A percentile compares a stretch with the other conserved stretches of the same genome.
phyloP scores from a whole-genome alignment of 1,284 basidiomycete species.

The Volvariella volvacea region DNA sequence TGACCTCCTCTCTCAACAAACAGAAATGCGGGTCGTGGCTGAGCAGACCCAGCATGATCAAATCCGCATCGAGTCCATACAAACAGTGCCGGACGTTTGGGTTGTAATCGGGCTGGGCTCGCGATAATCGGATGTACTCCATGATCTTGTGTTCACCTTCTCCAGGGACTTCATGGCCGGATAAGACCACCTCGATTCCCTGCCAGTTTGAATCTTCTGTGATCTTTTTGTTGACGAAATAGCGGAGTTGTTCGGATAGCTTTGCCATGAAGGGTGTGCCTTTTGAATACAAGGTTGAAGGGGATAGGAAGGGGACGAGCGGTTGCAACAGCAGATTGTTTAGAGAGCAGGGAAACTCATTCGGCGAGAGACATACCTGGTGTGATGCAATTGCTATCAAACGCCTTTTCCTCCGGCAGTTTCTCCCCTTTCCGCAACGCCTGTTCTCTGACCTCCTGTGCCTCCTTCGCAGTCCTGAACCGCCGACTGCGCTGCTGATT shows the following conservation, averaged over 20 bases:
- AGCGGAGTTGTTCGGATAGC: conserved; percentile 86
- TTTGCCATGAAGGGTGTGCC: conserved; percentile 94
- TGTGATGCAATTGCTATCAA: conserved; percentile 99
- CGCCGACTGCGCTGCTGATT: conserved; percentile 96
- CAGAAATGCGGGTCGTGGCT: conserved; percentile 99
- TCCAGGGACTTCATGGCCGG: conserved; percentile 97
- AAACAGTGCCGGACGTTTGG: conserved; percentile 94
- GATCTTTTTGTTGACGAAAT: conserved; percentile 97
- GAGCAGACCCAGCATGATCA: conserved; percentile 96
- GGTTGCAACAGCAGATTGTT: background rate
- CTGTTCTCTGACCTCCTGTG: conserved; percentile 80
- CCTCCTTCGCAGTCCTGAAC: conserved; percentile 94
- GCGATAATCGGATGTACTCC: conserved; percentile 94
- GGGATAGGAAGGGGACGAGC: background rate
- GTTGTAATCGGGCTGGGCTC: conserved; percentile 93
- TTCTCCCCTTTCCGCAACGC: conserved; percentile 87
- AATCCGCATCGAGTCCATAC: conserved; percentile 96
- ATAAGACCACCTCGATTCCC: conserved; percentile 87
- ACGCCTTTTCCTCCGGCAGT: conserved; percentile 88
- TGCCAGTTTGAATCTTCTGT: conserved; percentile 94
- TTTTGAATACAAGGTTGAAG: conserved; percentile 22
- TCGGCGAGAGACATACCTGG: conserved; percentile 78
- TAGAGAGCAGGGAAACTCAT: background rate
- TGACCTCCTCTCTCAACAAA: conserved; percentile 95
- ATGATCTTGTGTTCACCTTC: conserved; percentile 99